Conservation (phyloP, 495 filamentous ascomycete genomes). For the Stereocaulon alpinum region DNA sequence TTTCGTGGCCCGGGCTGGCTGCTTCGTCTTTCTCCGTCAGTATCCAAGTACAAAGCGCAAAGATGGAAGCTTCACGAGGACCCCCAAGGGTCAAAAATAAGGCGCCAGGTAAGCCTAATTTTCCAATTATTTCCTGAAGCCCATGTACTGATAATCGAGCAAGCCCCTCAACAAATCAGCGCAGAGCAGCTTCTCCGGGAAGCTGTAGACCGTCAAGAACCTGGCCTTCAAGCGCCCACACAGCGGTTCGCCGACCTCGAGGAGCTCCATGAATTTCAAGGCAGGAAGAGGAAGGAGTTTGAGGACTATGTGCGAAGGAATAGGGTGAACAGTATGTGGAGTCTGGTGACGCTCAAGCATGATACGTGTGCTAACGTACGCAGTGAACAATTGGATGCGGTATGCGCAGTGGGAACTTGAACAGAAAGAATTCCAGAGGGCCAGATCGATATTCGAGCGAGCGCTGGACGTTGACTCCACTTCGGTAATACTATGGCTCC, state of each 20-base stretch:
- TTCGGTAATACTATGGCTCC: conserved; percentile 70
- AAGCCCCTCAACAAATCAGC: conserved; percentile 73
- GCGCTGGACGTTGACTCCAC: conserved; percentile 87
- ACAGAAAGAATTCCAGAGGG: conserved; percentile 94
- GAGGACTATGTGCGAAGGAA: conserved; percentile 97
- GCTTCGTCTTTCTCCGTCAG: not conserved
- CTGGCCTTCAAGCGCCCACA: conserved; percentile 75
- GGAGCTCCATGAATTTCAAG: conserved; percentile 96
- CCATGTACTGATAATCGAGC: not conserved
- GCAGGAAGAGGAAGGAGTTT: conserved; percentile 89
- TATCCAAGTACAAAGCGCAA: not conserved
- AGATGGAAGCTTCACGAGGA: conserved; percentile 88
- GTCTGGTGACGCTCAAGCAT: no score
- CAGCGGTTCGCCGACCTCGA: conserved; percentile 94
- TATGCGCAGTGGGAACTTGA: conserved; percentile 97
- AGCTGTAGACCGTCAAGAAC: conserved; percentile 95
- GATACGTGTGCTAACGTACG: not conserved
- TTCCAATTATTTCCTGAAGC: not conserved
- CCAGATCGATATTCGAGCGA: conserved; percentile 91
- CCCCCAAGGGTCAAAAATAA: conserved; percentile 98
- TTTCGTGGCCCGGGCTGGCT: no score
- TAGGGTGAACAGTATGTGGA: conserved; percentile 54
- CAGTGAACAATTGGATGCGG: conserved; percentile 92
- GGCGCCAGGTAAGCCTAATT: conserved; percentile 41
- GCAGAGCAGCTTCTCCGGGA: conserved; percentile 97